Base-by-base conservation (phyloP, 148 eudicot species). In the Silene uniflora region DNA sequence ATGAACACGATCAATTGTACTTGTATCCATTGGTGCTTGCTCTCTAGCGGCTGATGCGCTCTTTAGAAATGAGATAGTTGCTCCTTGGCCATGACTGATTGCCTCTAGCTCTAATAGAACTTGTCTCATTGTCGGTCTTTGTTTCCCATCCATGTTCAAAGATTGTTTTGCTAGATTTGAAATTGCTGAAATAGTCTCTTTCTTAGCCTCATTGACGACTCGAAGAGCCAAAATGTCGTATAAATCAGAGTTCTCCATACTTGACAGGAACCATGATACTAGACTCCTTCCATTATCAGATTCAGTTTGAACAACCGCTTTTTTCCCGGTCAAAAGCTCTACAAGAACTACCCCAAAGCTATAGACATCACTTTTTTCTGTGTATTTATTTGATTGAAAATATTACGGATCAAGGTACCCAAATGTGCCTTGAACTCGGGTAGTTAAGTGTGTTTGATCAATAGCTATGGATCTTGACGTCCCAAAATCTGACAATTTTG, bases 71-170 rank as follows among this genome's bases (percentile, higher is more conserved):
- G 79, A 56, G 44, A 59, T 21, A 44, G 67, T 59, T 32, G 27
- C 66, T 10, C 63, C 67, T 21, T 69, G 44, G 5, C 21, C 59
- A 22, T 22, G 67, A 69, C 60, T 69, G 79, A 76, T 44, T 2
- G 71, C 67, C 74, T 69, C 79, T 24, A 76, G 64, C 74, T 76
- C 74, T 8, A 69, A 9, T 8, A 65, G 62, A 59, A 73, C 80
- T 27, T 81, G 73, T 59, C 47, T 77, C 80, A 81, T 81, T 61
- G 77, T 81, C 7, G 84, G 84, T 64, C 84, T 81, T 21, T 60
- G n/a, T 46, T 32, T 77, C 10, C 77, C 77, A 19, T 81, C 74
- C 42, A 64, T 54, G 73, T 81, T 76, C 66, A 81, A 12, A 66
- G 76, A 81, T 25, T 72, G 27, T 58, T 59, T 76, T 22, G 83